Conservation (phyloP, 129 eudicot genomes). For the Pittosporum tobira region DNA sequence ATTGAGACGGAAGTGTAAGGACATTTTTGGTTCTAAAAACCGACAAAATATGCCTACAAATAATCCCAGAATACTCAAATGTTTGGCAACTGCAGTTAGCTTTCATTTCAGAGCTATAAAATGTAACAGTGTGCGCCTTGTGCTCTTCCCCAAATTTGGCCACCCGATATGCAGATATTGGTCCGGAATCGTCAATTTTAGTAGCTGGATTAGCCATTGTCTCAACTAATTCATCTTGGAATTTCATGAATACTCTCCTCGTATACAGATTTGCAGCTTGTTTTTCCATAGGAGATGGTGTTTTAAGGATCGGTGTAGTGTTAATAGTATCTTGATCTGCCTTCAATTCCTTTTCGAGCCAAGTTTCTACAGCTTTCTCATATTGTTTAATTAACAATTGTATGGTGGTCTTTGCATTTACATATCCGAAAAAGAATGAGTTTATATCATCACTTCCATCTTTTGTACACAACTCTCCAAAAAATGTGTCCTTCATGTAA, state of each 20-base stretch:
- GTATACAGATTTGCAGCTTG: slow-evolving; percentile 71
- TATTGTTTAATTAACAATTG: slow-evolving; percentile 47
- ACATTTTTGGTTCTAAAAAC: slow-evolving; percentile 70
- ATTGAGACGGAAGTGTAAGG: slow-evolving; percentile 59
- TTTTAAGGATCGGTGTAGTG: slow-evolving; percentile 48
- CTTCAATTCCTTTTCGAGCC: slow-evolving; percentile 60
- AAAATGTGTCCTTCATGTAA: slow-evolving; percentile 53
- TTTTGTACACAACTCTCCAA: slow-evolving; percentile 43
- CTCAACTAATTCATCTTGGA: slow-evolving; percentile 73
- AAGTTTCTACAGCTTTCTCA: slow-evolving; percentile 43
- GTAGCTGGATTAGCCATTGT: slow-evolving; percentile 71
- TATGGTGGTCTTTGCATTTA: slow-evolving; percentile 34
- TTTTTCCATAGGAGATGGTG: slow-evolving; percentile 90
- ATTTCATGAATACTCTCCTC: slow-evolving; percentile 43
- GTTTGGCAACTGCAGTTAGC: slow-evolving; percentile 62
- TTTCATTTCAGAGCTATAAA: slow-evolving; percentile 41
- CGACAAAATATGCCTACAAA: slow-evolving; percentile 62
- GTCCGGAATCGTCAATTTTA: slow-evolving; percentile 44
- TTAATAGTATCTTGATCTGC: slow-evolving; percentile 54
- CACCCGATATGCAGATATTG: slow-evolving; percentile 38
- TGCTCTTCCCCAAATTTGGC: slow-evolving; percentile 70
- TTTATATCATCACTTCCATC: slow-evolving; percentile 19
- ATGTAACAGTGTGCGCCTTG: slow-evolving; percentile 45
- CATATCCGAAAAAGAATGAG: slow-evolving; percentile 42
- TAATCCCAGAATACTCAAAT: slow-evolving; percentile 65